Evolutionary conservation across 441 rosid genomes (phyloP).

Genomic region (Isatis lusitanica): DNA sequence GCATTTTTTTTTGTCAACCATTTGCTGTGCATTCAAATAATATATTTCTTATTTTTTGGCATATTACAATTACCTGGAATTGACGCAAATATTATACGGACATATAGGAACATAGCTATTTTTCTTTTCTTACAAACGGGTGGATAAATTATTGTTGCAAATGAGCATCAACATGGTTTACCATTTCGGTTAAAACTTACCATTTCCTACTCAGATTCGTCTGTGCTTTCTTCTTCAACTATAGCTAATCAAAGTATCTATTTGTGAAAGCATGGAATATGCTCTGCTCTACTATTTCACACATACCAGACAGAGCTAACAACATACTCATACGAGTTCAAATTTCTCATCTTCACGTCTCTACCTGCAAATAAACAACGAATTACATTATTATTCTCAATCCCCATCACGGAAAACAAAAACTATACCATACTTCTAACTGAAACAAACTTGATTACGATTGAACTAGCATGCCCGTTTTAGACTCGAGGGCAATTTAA

Average conservation of each 20-base stretch:
- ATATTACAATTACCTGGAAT: background rate
- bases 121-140: background rate
- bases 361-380: conserved; percentile 30
- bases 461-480: background rate
- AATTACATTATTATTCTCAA: background rate
- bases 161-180: conserved; percentile 23
- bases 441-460: background rate
- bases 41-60: background rate
- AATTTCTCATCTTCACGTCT: conserved; percentile 35
- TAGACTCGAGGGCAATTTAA: background rate
- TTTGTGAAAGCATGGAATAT: conserved; percentile 34
- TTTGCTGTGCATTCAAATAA: background rate
- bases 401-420: conserved; percentile 6
- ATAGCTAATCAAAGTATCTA: conserved; percentile 20
- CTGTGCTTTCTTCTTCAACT: conserved; percentile 13
- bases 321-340: conserved; percentile 22
- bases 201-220: conserved; percentile 7
- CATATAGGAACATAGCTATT: background rate
- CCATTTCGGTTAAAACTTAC: conserved; percentile 12
- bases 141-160: background rate
- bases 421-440: conserved; percentile 9
- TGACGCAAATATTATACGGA: background rate
- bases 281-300: conserved; percentile 32
- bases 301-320: conserved; percentile 30
- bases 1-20: background rate